These are phyloP conservation scores for Harrya chromipes DNA, from an alignment of 768 basidiomycete genomes.

Conservation along the genomic window DNA sequence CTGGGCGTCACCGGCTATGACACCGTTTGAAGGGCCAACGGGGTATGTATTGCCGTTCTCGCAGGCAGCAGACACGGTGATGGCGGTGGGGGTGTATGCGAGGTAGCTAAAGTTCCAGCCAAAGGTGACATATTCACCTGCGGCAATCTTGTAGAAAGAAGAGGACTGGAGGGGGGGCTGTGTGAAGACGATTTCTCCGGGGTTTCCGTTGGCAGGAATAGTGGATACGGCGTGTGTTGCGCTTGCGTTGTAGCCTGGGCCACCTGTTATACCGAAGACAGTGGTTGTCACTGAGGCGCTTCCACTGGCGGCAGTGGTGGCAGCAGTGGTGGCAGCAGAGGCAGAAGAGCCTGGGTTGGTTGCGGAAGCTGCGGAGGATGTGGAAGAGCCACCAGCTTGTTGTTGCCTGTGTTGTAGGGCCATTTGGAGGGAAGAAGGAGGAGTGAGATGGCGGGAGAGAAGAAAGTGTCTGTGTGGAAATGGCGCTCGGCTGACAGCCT, in stretches of 20 bases:
- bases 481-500: conserved; percentile 5
- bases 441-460: not conserved
- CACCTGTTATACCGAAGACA: conserved; percentile 24
- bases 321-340: not conserved
- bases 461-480: not conserved
- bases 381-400: not conserved
- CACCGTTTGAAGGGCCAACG: conserved; percentile 54
- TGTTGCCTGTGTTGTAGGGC: conserved; percentile 27
- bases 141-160: conserved; percentile 67
- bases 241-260: conserved; percentile 23
- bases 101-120: conserved; percentile 73
- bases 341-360: conserved; percentile 5
- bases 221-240: conserved; percentile 11
- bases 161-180: conserved; percentile 56
- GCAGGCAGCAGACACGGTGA: conserved; percentile 65
- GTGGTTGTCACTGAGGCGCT: not conserved
- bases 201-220: conserved; percentile 37
- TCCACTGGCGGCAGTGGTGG: not conserved
- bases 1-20: conserved; percentile 50
- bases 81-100: conserved; percentile 44
- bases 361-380: conserved; percentile 2
- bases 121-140: conserved; percentile 55
- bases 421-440: conserved; percentile 3
- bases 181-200: conserved; percentile 50
- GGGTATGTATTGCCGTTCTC: conserved; percentile 69